Base-by-base conservation (phyloP, 495 filamentous ascomycete species). In the Neurospora pannonica region DNA sequence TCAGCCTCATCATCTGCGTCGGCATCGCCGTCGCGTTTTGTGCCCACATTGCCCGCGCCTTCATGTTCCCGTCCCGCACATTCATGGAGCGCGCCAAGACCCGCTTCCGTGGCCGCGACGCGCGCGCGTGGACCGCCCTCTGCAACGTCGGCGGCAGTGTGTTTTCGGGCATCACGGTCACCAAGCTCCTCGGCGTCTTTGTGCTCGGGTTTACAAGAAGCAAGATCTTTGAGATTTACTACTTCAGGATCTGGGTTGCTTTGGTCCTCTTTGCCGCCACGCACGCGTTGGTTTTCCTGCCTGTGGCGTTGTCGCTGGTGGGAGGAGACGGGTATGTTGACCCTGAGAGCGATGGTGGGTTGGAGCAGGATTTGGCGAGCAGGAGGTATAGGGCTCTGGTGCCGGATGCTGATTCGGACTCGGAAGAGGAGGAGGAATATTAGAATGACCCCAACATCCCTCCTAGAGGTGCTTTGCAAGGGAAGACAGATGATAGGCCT, bases 161-260 rank as follows among this genome's bases (percentile, higher is more conserved):
- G 15, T 96, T 99, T 80, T 95, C 92, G 70, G 96, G 96, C 0
- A 99, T 99, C 79, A 98, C 94, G 0, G 84, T 99, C 36, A 99
- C 96, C 28, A 99, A 99, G 81, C 84, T 98, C 2, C 83, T 99
- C 10, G 96, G 96, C 2, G 97, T 99, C 4, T 91, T 87, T 70
- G 96, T 99, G 48, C 86, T 99, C 17, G 96, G 95, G 0, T 98
- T 97, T 76, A 99, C 96, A 9, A 84, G 93, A 34, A 97, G 94
- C 82, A 98, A 98, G 88, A 98, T 99, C 81, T 99, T 99, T 79
- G 97, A 98, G 86, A 93, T 98, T 72, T 99, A 98, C 82, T 99
- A 98, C 81, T 99, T 99, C 85, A 86, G 96, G 9, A 92, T 99
- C 42, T 99, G 96, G 96, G 80, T 97, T 28, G 92, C 95, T 62